Percentiles rank a stretch among this genome's conserved stretches.
phyloP scores from a whole-genome alignment of 2,329 filamentous ascomycete species.

The Cordyceps javanica region DNA sequence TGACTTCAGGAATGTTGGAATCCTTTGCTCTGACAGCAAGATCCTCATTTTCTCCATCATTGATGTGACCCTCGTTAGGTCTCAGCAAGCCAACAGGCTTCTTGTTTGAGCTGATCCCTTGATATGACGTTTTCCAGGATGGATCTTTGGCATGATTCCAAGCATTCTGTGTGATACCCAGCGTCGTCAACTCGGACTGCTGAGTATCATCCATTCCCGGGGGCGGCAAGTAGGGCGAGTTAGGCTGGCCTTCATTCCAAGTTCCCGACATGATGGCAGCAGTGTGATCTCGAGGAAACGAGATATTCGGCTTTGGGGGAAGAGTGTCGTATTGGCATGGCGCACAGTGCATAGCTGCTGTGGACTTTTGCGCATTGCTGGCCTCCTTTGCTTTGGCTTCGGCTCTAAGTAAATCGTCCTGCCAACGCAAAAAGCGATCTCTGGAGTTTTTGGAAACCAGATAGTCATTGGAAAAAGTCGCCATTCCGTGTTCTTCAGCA shows the following conservation, averaged over 20 bases:
- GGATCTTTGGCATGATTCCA: constrained; percentile 8
- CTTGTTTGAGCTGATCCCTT: neutral
- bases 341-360: constrained; percentile 18
- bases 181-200: constrained; percentile 2
- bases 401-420: constrained; percentile 61
- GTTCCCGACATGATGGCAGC: constrained; percentile 50
- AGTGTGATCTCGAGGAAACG: constrained; percentile 39
- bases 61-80: neutral
- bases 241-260: constrained; percentile 58
- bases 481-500: constrained; percentile 71
- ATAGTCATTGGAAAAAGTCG: constrained; percentile 64
- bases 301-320: constrained; percentile 20
- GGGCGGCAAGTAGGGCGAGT: constrained; percentile 39
- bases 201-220: constrained; percentile 7
- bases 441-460: constrained; percentile 75
- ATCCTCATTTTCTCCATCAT: neutral
- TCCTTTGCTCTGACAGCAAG: neutral
- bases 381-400: constrained; percentile 37
- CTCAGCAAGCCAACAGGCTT: neutral
- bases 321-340: constrained; percentile 30
- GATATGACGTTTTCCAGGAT: neutral
- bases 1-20: neutral
- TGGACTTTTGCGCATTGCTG: constrained; percentile 15
- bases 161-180: constrained; percentile 1
- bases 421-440: constrained; percentile 77